Evolutionary conservation across 2,329 filamentous ascomycete genomes (phyloP).

Genomic region (Talaromyces sp.): DNA sequence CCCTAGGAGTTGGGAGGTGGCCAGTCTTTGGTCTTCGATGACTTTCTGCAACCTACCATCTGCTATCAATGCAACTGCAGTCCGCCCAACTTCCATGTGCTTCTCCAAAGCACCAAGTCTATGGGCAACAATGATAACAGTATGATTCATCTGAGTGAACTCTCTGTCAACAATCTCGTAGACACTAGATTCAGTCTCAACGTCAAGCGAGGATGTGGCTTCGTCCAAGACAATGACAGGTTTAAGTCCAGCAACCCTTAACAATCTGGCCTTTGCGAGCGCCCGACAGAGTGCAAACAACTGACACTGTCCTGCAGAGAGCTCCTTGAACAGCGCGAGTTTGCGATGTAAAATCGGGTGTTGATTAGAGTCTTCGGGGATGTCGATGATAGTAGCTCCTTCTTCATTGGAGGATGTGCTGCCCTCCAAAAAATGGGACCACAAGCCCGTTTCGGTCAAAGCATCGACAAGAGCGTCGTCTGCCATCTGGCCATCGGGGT

Average conservation of each 20-base stretch:
- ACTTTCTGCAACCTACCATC: conserved; percentile 10
- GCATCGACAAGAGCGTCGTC: neutral
- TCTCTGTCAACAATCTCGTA: conserved; percentile 6
- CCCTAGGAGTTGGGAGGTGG: neutral
- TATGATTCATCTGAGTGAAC: conserved; percentile 1
- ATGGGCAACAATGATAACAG: conserved; percentile 11
- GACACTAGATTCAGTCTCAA: conserved; percentile 1
- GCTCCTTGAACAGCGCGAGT: conserved; percentile 4
- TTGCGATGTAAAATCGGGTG: conserved; percentile 5
- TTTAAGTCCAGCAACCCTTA: neutral
- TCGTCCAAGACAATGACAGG: conserved; percentile 11
- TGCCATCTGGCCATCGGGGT: neutral
- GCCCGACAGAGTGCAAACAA: conserved; percentile 12
- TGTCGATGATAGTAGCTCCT: neutral
- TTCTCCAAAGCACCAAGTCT: conserved; percentile 1
- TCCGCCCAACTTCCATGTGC: neutral
- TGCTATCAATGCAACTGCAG: conserved; percentile 10
- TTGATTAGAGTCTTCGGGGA: neutral
- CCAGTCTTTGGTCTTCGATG: neutral
- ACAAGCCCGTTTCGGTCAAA: neutral
- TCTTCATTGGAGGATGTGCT: neutral
- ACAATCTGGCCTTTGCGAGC: neutral
- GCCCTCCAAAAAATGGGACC: conserved; percentile 2
- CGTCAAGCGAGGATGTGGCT: conserved; percentile 11
- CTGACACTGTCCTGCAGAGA: conserved; percentile 13